Evolutionary conservation across 148 eudicot species (phyloP), one percentile per base, ranked within the genome.

Genomic region (Tetragonia tetragonoides): DNA sequence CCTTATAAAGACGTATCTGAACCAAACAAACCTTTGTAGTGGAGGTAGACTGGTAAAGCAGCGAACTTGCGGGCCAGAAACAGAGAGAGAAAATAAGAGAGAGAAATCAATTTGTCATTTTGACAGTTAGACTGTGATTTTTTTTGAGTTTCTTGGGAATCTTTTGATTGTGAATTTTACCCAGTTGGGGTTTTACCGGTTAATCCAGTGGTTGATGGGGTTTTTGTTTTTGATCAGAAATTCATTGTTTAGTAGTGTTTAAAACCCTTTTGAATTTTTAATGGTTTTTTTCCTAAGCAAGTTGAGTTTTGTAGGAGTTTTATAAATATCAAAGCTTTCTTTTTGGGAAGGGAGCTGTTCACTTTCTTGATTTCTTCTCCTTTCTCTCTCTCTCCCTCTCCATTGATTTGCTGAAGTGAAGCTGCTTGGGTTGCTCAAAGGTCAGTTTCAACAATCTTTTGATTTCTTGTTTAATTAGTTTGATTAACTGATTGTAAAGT

Each of bases 371-470:
- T 28, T 28, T 69, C 20, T 49, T 47, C 61, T 61, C 49, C 63
- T 61, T 10, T 68, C 63, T 24, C 53, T 9, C 53, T 49, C 53
- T 49, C 53, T 9, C 2, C 2, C 49, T 46, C 11, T 14, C 10
- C 0, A 0, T 49, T 7, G 39, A 40, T 44, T 21, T 0, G 47
- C 2, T 68, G 24, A 70, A 69, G 75, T 70, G 68, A 78, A 78
- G 76, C 44, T 59, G 24, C 64, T 76, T 16, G 68, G 75, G 67
- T 77, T 60, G 21, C 23, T 47, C 16, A 18, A 46, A 78, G 81
- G 81, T 78, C 63, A 49, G 81, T 71, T 70, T 78, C 68, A 51
- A n/a, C 64, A 64, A 28, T 63, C 17, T 64, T 53, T 51, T 54
- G 17, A n/a, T 66, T 21, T 23, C 18, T 28, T 65, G 15, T 51